Conservation (phyloP, 768 basidiomycete genomes). For the Naganishia vaughanmartiniae region DNA sequence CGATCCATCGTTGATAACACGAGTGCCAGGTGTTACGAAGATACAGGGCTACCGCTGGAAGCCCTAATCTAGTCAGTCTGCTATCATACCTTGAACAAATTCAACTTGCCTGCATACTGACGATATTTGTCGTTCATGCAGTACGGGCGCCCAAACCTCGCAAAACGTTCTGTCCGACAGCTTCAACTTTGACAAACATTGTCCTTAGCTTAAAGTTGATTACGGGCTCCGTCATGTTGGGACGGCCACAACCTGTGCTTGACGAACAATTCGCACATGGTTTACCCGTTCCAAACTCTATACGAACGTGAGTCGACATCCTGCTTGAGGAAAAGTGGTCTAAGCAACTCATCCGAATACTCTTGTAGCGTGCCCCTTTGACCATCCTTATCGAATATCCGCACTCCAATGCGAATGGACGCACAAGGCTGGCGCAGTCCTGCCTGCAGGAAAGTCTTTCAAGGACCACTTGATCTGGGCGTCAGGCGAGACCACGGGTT, state of each 20-base stretch:
- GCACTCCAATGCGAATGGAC: constrained; percentile 42
- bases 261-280: constrained; percentile 40
- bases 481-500: constrained; percentile 64
- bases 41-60: constrained; percentile 22
- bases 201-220: constrained; percentile 42
- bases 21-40: constrained; percentile 35
- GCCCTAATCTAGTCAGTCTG: constrained; percentile 22
- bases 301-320: constrained; percentile 31
- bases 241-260: constrained; percentile 44
- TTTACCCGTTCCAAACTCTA: constrained; percentile 31
- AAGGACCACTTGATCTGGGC: constrained; percentile 48
- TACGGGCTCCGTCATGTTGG: constrained; percentile 47
- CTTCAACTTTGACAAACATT: constrained; percentile 37
- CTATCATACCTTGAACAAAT: background rate
- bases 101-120: background rate
- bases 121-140: background rate
- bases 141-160: constrained; percentile 20
- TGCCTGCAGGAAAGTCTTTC: background rate
- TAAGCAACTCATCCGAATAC: constrained; percentile 40
- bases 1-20: constrained; percentile 44
- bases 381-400: constrained; percentile 46
- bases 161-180: constrained; percentile 31
- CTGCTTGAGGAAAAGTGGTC: constrained; percentile 29
- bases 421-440: background rate
- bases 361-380: constrained; percentile 33